phyloP scores from a whole-genome alignment of 2,329 filamentous ascomycete species.

The Fusarium drepaniforme region DNA sequence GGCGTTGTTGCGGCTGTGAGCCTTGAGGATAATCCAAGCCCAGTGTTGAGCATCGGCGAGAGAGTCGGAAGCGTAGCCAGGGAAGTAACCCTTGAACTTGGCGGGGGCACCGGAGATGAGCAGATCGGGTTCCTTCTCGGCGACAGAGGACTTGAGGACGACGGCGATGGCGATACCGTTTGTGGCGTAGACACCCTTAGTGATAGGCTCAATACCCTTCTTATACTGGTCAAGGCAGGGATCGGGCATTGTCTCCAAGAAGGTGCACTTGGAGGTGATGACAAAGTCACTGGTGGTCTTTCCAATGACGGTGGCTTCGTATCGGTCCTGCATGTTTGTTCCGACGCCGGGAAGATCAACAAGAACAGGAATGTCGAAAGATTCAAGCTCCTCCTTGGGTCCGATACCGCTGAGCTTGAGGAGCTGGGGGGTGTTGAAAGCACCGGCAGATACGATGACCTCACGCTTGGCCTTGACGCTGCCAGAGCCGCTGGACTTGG shows the following conservation, averaged over 20 bases:
- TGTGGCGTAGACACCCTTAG: slow-evolving; percentile 51
- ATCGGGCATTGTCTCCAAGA: slow-evolving; percentile 28
- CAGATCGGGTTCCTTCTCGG: slow-evolving; percentile 62
- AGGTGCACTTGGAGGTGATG: slow-evolving; percentile 38
- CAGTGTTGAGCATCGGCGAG: slow-evolving; percentile 56
- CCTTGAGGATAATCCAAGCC: slow-evolving; percentile 63
- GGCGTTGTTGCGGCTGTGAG: slow-evolving; percentile 64
- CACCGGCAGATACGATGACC: slow-evolving; percentile 62
- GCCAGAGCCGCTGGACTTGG: slow-evolving; percentile 13
- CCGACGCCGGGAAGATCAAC: slow-evolving; percentile 66
- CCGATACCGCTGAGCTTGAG: slow-evolving; percentile 60
- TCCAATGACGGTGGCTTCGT: slow-evolving; percentile 48
- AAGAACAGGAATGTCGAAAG: slow-evolving; percentile 48
- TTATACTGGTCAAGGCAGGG: slow-evolving; percentile 37
- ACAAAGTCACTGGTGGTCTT: slow-evolving; percentile 34
- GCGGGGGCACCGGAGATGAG: slow-evolving; percentile 67
- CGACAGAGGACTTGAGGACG: slow-evolving; percentile 48
- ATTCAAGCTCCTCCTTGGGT: slow-evolving; percentile 40
- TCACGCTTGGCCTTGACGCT: slow-evolving; percentile 41
- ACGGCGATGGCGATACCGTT: slow-evolving; percentile 67
- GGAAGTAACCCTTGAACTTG: slow-evolving; percentile 68
- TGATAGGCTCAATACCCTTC: slow-evolving; percentile 22
- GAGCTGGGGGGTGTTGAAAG: slow-evolving; percentile 63
- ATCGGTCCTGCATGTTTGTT: slow-evolving; percentile 69
- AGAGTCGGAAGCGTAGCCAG: slow-evolving; percentile 61